phyloP scores from a whole-genome alignment of 2,329 filamentous ascomycete genomes.

The Knoxdaviesia capensis region DNA sequence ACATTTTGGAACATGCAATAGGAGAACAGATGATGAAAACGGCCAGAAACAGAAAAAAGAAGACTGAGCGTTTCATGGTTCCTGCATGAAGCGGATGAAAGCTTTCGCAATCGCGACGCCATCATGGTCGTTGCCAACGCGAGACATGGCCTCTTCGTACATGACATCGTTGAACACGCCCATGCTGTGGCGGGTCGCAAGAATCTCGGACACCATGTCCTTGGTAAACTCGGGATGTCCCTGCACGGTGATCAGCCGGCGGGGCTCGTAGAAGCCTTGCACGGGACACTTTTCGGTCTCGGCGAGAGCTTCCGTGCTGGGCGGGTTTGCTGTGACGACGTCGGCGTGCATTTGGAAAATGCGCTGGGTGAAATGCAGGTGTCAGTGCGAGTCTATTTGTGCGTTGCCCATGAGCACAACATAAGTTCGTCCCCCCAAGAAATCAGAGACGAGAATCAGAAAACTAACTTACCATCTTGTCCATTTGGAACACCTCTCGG shows the following conservation, averaged over 20 bases:
- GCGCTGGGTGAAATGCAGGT: slow-evolving; percentile 19
- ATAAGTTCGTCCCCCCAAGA: not conserved
- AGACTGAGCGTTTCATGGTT: no score
- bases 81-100: slow-evolving; percentile 58
- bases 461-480: slow-evolving; percentile 26
- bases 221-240: slow-evolving; percentile 71
- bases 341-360: slow-evolving; percentile 82
- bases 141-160: slow-evolving; percentile 46
- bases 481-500: slow-evolving; percentile 47
- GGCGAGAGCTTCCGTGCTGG: slow-evolving; percentile 40
- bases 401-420: not conserved
- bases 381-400: not conserved
- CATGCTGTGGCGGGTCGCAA: slow-evolving; percentile 39
- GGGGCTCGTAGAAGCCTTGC: slow-evolving; percentile 59
- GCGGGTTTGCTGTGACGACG: slow-evolving; percentile 44
- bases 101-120: slow-evolving; percentile 54
- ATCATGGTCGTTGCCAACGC: slow-evolving; percentile 52
- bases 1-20: no score
- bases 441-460: not conserved
- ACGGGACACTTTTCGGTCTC: slow-evolving; percentile 46
- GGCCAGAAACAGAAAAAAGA: no score
- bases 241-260: slow-evolving; percentile 55
- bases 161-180: slow-evolving; percentile 50
- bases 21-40: no score
- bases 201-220: slow-evolving; percentile 48